Conservation (phyloP, 208 protist genomes). For the Acanthamoeba sp. region DNA sequence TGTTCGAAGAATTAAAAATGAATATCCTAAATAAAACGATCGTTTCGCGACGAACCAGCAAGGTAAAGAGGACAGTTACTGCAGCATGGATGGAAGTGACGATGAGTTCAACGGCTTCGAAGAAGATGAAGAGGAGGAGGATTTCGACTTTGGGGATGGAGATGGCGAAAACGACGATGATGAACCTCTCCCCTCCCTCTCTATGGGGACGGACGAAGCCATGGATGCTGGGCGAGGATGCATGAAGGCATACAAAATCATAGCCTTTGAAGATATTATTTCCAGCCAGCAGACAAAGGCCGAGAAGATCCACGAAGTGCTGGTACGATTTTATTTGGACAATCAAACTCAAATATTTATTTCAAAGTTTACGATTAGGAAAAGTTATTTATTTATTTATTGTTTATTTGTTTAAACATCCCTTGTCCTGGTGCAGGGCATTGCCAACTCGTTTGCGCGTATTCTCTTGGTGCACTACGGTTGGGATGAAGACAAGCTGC, state of each 20-base stretch:
- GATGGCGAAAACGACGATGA: background rate
- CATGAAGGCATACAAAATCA: conserved; percentile 1
- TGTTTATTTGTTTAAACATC: background rate
- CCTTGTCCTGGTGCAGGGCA: background rate
- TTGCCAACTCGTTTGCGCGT: conserved; percentile 35
- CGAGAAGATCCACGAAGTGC: conserved; percentile 65
- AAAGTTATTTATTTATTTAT: no score
- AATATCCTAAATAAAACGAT: background rate
- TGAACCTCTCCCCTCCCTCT: background rate
- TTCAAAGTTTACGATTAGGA: no score
- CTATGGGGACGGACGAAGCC: background rate
- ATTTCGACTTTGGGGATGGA: conserved; percentile 15
- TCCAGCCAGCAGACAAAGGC: background rate
- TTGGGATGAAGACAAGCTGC: conserved; percentile 22
- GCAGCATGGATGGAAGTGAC: background rate
- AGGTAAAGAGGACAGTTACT: no score
- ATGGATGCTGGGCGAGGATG: background rate
- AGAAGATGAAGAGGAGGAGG: background rate
- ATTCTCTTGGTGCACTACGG: conserved; percentile 55
- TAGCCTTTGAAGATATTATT: conserved; percentile 19
- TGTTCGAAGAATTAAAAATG: background rate
- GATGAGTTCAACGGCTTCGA: conserved; percentile 4
- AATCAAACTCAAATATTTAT: background rate
- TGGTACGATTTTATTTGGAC: background rate
- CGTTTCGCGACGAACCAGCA: no score